A percentile compares a stretch with the other conserved stretches of the same genome.
Conservation (phyloP, 768 basidiomycete genomes). For the Tephrocybe sp. region DNA sequence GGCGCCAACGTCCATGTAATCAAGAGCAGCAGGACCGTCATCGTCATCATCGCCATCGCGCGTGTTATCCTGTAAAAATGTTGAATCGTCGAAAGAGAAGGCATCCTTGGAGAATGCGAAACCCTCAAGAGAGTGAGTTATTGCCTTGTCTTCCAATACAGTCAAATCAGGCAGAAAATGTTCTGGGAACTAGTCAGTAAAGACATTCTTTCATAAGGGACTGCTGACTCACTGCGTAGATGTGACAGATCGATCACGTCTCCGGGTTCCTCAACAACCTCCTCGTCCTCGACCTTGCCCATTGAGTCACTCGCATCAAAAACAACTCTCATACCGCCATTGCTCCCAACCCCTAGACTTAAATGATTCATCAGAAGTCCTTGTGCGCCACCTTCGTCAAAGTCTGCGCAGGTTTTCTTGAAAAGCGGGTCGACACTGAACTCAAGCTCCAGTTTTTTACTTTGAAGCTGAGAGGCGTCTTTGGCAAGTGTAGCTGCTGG, state of each 20-base stretch:
- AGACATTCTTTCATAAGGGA: conserved; percentile 7
- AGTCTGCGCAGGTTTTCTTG: conserved; percentile 96
- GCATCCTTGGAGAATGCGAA: conserved; percentile 82
- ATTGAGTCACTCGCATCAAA: conserved; percentile 96
- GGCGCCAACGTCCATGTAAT: conserved; percentile 44
- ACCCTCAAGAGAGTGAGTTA: conserved; percentile 76
- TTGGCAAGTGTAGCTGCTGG: conserved; percentile 90
- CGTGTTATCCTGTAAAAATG: conserved; percentile 58
- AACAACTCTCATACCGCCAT: conserved; percentile 84
- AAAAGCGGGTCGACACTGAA: conserved; percentile 97
- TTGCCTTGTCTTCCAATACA: conserved; percentile 63
- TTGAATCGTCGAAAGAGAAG: conserved; percentile 60
- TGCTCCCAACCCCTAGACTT: conserved; percentile 69
- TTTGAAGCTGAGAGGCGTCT: conserved; percentile 73
- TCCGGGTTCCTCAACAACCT: conserved; percentile 68
- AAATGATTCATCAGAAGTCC: conserved; percentile 98
- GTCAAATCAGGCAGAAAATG: conserved; percentile 75
- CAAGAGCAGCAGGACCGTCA: conserved; percentile 32
- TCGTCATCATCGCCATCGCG: conserved; percentile 43
- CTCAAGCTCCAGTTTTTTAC: conserved; percentile 94
- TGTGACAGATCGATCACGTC: conserved; percentile 66
- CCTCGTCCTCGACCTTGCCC: conserved; percentile 76
- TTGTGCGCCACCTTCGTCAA: conserved; percentile 97
- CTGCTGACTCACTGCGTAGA: conserved; percentile 51
- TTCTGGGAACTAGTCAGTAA: conserved; percentile 32